phyloP scores from a whole-genome alignment of 768 basidiomycete species.

The Sistotremastrum niveocremeum region DNA sequence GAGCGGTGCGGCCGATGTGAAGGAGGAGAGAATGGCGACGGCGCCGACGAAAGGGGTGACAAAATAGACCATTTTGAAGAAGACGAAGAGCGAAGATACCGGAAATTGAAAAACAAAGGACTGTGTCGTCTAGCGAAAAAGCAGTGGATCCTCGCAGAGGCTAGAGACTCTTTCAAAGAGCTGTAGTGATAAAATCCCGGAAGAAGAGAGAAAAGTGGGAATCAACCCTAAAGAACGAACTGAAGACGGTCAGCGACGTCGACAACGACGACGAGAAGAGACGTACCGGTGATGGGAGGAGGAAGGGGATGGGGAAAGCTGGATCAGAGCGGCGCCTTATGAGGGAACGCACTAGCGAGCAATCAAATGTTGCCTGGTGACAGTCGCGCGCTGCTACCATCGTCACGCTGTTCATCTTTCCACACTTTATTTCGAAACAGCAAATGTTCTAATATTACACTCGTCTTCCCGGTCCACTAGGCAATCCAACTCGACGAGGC shows the following conservation, averaged over 20 bases:
- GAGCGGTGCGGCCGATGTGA: slow-evolving; percentile 35
- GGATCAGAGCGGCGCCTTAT: slow-evolving; percentile 5
- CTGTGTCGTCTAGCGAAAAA: neutral
- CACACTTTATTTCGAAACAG: neutral
- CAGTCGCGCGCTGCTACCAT: too few species aligned
- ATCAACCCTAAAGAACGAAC: slow-evolving; percentile 36
- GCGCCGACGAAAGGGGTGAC: slow-evolving; percentile 36
- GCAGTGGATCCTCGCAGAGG: neutral
- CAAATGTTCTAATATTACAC: too few species aligned
- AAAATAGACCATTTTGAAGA: slow-evolving; percentile 45
- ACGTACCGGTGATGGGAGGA: slow-evolving; percentile 15
- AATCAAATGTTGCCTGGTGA: too few species aligned
- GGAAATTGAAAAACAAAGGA: neutral
- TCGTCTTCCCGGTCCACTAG: slow-evolving; percentile 19
- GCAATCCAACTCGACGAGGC: slow-evolving; percentile 19
- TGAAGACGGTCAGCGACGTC: slow-evolving; percentile 35
- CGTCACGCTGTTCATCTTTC: neutral
- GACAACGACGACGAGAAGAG: slow-evolving; percentile 42
- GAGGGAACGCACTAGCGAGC: neutral
- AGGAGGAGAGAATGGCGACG: slow-evolving; percentile 37
- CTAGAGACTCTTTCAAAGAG: slow-evolving; percentile 10
- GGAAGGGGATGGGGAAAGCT: slow-evolving; percentile 20
- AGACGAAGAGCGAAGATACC: slow-evolving; percentile 55
- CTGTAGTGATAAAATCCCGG: slow-evolving; percentile 3
- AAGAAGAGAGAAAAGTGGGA: slow-evolving; percentile 1